These are phyloP conservation scores for Mycena epipterygia DNA, from an alignment of 768 basidiomycete genomes.

Conservation along the genomic window DNA sequence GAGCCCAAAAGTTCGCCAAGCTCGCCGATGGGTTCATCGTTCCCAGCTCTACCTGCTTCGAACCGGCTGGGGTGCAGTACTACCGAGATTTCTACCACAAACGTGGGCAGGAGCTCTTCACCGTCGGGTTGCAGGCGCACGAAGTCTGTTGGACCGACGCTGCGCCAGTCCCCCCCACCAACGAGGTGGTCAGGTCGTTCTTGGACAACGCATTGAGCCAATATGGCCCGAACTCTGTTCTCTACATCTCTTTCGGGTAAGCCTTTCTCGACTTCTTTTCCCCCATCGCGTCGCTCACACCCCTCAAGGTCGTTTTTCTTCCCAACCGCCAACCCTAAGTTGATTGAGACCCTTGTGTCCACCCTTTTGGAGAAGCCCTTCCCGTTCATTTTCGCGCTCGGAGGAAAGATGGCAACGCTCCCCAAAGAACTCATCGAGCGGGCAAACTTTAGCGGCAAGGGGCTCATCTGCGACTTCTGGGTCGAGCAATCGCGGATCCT, in stretches of 20 bases:
- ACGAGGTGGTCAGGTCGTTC: conserved; percentile 14
- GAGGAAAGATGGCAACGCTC: conserved; percentile 12
- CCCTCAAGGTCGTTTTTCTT: conserved; percentile 22
- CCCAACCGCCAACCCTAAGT: conserved; percentile 15
- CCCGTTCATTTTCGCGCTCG: conserved; percentile 29
- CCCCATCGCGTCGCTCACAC: neutral
- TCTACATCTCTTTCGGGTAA: conserved; percentile 32
- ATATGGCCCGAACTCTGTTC: conserved; percentile 17
- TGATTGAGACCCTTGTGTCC: conserved; percentile 15
- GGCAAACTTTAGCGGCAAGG: conserved; percentile 16
- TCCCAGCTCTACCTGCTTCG: neutral
- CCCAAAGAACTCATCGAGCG: conserved; percentile 16
- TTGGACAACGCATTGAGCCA: conserved; percentile 14
- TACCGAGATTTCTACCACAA: conserved; percentile 1
- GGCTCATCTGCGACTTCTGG: no score
- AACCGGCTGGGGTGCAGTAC: conserved; percentile 11
- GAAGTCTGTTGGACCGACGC: neutral
- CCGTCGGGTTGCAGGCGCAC: conserved; percentile 25
- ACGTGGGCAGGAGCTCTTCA: conserved; percentile 25
- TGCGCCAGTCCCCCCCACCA: neutral
- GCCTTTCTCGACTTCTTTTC: neutral
- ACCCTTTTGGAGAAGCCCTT: conserved; percentile 24
- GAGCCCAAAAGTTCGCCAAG: conserved; percentile 15
- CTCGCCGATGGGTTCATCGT: conserved; percentile 18
- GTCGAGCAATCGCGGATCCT: no score